These are phyloP conservation scores for Delphinella strobiligena DNA, from an alignment of 2,329 filamentous ascomycete genomes.

Conservation along the genomic window DNA sequence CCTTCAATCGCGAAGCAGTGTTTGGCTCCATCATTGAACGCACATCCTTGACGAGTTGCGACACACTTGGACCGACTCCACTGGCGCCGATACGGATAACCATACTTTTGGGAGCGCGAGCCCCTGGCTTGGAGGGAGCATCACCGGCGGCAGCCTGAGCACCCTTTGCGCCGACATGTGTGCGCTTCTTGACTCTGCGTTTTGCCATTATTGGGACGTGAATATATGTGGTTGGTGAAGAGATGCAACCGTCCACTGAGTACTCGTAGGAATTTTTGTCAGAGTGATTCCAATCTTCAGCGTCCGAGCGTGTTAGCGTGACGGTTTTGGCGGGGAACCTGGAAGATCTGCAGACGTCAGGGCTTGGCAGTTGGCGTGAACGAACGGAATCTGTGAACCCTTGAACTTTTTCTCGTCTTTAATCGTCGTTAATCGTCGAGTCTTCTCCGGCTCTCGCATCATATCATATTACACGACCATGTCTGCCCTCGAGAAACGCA, in stretches of 20 bases:
- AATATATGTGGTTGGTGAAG: constrained; percentile 3
- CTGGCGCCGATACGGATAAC: constrained; percentile 93
- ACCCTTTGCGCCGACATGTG: constrained; percentile 58
- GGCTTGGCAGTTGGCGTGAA: too few relatives aligned
- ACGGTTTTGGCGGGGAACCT: too few relatives aligned
- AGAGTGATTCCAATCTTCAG: too few relatives aligned
- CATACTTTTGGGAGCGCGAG: constrained; percentile 83
- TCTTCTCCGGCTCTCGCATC: not conserved
- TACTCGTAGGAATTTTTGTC: too few relatives aligned
- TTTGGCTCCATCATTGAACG: constrained; percentile 91
- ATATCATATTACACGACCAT: constrained; percentile 14
- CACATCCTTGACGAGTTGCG: constrained; percentile 83
- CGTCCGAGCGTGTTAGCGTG: too few relatives aligned
- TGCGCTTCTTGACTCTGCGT: constrained; percentile 76
- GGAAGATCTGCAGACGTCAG: too few relatives aligned
- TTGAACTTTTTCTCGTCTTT: not conserved
- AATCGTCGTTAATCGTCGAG: too few relatives aligned
- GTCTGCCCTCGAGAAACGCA: constrained; percentile 31
- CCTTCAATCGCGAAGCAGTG: constrained; percentile 79
- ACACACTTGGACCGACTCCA: constrained; percentile 82
- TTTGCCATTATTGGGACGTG: constrained; percentile 47
- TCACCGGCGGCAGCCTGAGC: constrained; percentile 38
- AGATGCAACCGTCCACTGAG: too few relatives aligned
- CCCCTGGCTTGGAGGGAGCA: constrained; percentile 44
- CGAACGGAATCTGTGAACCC: too few relatives aligned